Base-by-base conservation (phyloP, 2,329 filamentous ascomycete species). In the Fusarium sp. region DNA sequence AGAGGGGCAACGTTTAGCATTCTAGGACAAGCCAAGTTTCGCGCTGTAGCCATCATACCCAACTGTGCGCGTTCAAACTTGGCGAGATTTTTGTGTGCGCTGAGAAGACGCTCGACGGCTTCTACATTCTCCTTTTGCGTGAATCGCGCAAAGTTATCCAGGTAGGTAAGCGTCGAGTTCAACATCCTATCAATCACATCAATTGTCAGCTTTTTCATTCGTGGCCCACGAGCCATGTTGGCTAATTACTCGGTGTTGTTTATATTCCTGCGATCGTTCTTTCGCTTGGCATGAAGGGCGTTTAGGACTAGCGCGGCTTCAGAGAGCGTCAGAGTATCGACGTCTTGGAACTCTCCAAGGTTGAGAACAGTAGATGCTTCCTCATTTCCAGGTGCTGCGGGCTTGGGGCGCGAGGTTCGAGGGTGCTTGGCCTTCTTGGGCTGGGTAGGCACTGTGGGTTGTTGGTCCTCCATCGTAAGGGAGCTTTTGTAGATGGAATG, bases 51-150 rank as follows among this genome's bases (percentile, higher is more conserved):
- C n/a, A 43, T 19, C 82, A 57, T 81, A 93, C 93, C 94, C 63
- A 98, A 82, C 79, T 97, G 92, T 39, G 92, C 93, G 70, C 92
- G 87, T 83, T 99, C 95, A 74, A 98, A 98, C 75, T 93, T 91
- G 71, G 92, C 91, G 68, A 99, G 80, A 73, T 92, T 87, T 63
- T 87, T 86, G 72, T 92, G 90, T 55, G 89, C 85, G 66, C 90
- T 90, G 63, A 97, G 84, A 69, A 97, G 81, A 57, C 92, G 87
- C 77, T 96, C 93, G 29, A 98, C 92, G n/a, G 92, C 91, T 78
- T 97, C 91, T 72, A 97, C 91, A 67, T 95, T 95, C 76, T 96
- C 92, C 75, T 94, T 93, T 71, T 93, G 88, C 79, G 97, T 96
- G 84, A 98, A 98, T 32, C 95, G 91, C 15, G 93, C 90, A 78